Evolutionary conservation across 768 basidiomycete species (phyloP).

Genomic region (Lepiota venenata): DNA sequence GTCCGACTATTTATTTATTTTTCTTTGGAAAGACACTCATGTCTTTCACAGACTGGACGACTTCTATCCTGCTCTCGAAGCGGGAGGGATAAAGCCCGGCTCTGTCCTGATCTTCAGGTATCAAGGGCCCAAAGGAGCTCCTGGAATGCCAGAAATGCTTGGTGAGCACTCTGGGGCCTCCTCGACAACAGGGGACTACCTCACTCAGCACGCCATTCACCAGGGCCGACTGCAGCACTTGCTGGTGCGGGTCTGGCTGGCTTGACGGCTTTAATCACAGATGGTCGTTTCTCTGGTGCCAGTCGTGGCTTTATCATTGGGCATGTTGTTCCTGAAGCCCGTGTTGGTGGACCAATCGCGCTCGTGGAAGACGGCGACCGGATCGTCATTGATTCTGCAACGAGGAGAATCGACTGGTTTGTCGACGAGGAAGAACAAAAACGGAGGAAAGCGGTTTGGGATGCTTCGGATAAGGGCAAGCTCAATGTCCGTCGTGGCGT

Average conservation of each 20-base stretch:
- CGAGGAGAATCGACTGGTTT: constrained; percentile 65
- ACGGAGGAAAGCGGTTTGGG: constrained; percentile 63
- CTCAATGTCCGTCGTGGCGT: constrained; percentile 73
- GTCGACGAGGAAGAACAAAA: constrained; percentile 66
- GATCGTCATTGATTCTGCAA: constrained; percentile 70
- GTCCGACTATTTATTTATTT: constrained; percentile 25
- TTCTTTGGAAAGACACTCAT: neutral
- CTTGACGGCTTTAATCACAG: constrained; percentile 80
- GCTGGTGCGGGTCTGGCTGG: constrained; percentile 81
- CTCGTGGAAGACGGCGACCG: constrained; percentile 81
- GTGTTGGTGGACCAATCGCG: constrained; percentile 83
- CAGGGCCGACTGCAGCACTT: constrained; percentile 79
- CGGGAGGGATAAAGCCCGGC: constrained; percentile 72
- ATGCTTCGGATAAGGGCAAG: constrained; percentile 56
- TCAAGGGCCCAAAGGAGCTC: constrained; percentile 89
- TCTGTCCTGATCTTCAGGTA: constrained; percentile 82
- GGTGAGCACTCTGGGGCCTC: constrained; percentile 20
- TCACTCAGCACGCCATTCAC: neutral
- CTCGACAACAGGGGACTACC: neutral
- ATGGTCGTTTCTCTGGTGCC: constrained; percentile 88
- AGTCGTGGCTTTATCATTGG: constrained; percentile 55
- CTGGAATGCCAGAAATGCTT: constrained; percentile 83
- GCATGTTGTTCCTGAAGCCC: constrained; percentile 59
- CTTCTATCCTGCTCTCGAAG: constrained; percentile 73
- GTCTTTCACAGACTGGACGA: constrained; percentile 48